Percentiles rank a stretch among this genome's conserved stretches.
phyloP scores from a whole-genome alignment of 805 yeast genomes.

The Wickerhamiella sergipiensis region DNA sequence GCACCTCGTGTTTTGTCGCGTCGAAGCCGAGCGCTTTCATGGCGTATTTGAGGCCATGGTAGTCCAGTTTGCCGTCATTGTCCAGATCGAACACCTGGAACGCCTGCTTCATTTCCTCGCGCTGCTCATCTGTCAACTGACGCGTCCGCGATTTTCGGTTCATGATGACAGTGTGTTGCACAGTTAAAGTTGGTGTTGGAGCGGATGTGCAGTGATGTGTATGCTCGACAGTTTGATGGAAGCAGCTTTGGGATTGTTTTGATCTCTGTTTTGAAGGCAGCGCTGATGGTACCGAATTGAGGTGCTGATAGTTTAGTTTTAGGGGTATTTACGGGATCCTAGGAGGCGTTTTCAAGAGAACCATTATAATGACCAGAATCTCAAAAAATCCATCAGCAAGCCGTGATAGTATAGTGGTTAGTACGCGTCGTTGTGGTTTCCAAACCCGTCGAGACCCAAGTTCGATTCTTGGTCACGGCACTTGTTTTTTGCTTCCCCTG shows the following conservation, averaged over 20 bases:
- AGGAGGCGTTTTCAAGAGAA: neutral
- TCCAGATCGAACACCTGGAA: conserved; percentile 86
- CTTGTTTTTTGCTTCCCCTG: neutral
- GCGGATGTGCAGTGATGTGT: too few species aligned
- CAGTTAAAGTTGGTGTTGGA: too few species aligned
- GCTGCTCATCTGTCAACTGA: neutral
- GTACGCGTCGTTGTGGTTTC: conserved; percentile 45
- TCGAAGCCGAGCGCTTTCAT: conserved; percentile 91
- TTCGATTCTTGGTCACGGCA: conserved; percentile 61
- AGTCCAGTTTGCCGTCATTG: conserved; percentile 77
- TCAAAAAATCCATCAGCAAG: conserved; percentile 3
- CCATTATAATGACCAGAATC: neutral
- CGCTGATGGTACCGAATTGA: too few species aligned
- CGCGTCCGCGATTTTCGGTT: neutral
- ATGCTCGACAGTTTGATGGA: too few species aligned
- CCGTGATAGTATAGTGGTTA: conserved; percentile 48
- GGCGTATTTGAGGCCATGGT: conserved; percentile 88
- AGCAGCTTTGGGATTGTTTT: too few species aligned
- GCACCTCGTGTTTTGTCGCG: conserved; percentile 60
- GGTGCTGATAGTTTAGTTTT: too few species aligned
- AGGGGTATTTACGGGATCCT: too few species aligned
- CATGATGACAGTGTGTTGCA: too few species aligned
- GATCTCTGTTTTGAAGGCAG: too few species aligned
- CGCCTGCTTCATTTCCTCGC: conserved; percentile 34
- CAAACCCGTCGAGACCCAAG: conserved; percentile 34